Evolutionary conservation across 768 basidiomycete species (phyloP).

Genomic region (Serendipita sp.): DNA sequence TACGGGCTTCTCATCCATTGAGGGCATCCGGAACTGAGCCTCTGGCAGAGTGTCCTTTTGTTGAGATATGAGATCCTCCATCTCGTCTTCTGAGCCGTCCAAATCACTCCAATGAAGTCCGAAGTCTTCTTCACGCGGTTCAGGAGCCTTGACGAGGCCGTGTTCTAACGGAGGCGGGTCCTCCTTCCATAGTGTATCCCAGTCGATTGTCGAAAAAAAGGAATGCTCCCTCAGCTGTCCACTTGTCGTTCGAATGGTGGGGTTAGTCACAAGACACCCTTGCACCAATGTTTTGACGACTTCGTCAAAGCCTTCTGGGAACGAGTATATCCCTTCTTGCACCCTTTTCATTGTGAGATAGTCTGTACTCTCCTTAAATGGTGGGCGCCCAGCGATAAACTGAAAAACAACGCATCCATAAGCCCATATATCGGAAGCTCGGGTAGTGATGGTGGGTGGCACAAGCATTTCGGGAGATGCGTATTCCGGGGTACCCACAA

Average conservation of each 20-base stretch:
- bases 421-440: slow-evolving; percentile 87
- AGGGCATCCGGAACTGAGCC: neutral
- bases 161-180: slow-evolving; percentile 39
- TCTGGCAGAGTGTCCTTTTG: neutral
- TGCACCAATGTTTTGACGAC: neutral
- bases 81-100: neutral
- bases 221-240: slow-evolving; percentile 34
- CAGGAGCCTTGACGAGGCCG: slow-evolving; percentile 34
- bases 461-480: slow-evolving; percentile 76
- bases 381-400: slow-evolving; percentile 79
- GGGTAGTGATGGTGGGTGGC: slow-evolving; percentile 25
- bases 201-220: slow-evolving; percentile 42
- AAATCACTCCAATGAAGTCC: neutral
- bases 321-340: slow-evolving; percentile 69
- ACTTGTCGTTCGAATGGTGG: slow-evolving; percentile 3
- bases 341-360: slow-evolving; percentile 94
- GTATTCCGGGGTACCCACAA: slow-evolving; percentile 84
- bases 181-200: slow-evolving; percentile 51
- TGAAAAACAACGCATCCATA: slow-evolving; percentile 89
- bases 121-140: slow-evolving; percentile 6
- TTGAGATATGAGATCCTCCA: neutral
- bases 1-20: neutral
- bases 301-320: slow-evolving; percentile 68
- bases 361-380: slow-evolving; percentile 81
- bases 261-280: neutral